Evolutionary conservation across 2,329 filamentous ascomycete species (phyloP), one percentile per base, ranked within the genome.

Genomic region (Penicillium decumbens): DNA sequence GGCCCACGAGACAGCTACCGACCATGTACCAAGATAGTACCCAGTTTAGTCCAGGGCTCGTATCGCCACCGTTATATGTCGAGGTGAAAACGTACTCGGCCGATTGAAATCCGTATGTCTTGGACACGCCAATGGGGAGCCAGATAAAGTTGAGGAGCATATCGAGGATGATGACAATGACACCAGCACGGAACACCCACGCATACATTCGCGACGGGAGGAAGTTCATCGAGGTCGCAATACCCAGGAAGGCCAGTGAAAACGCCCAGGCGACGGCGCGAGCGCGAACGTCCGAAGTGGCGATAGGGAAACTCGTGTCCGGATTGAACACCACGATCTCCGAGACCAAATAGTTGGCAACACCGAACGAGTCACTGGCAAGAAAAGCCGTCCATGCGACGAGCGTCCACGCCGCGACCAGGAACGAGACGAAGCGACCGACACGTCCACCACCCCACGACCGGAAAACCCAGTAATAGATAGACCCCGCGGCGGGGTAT

Each of bases 331-430:
- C 68, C 0, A 67, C 65, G 25, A 75, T 66, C 55, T 75, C 60
- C 5, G 60, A 64, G n/a, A 63, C 48, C 9, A 64, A 46, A 25
- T 60, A 64, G 32, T 64, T 64, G 30, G 61, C 59, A 24, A 61
- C 61, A 8, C 59, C 60, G 30, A 63, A 64, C 8, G 55, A 61
- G 30, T 64, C 58, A 43, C 54, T 57, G 4, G 60, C 59, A 23
- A 64, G 45, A 32, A 64, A 63, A 6, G 62, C 72, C 1, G 77
- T 80, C 78, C 78, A 80, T 0, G 78, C 78, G 2, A 77, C 79
- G 0, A 76, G 76, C 45, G 73, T 77, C 77, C 78, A 80, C 72
- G 77, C 79, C 0, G 78, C 78, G 6, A 79, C 77, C 13, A 80
- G 62, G 57, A 78, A 79, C 1, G 59, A 62, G 42, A 63, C 25